Conservation (phyloP, 176 grass and related monocot species). For the Thalia dealbata region DNA sequence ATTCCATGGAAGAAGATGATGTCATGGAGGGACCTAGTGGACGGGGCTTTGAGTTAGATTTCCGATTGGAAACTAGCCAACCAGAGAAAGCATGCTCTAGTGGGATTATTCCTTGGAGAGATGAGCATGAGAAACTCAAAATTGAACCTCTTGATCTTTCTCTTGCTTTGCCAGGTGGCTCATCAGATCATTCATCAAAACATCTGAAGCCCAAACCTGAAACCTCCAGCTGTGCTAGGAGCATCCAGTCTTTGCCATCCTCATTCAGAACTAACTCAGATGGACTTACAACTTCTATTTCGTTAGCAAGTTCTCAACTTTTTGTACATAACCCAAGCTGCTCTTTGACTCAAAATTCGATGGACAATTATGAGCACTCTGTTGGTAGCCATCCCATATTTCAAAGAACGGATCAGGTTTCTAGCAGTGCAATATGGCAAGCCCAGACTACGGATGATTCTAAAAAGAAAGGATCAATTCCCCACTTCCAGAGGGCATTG, state of each 20-base stretch:
- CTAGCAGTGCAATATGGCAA: slow-evolving; percentile 39
- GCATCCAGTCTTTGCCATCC: slow-evolving; percentile 38
- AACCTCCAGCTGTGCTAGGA: slow-evolving; percentile 24
- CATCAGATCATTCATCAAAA: slow-evolving; percentile 35
- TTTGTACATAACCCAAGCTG: slow-evolving; percentile 66
- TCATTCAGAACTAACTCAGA: slow-evolving; percentile 45
- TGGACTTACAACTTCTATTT: slow-evolving; percentile 43
- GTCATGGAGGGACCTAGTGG: slow-evolving; percentile 21
- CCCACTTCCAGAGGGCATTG: slow-evolving; percentile 36
- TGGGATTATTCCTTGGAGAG: slow-evolving; percentile 24
- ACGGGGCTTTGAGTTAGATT: slow-evolving; percentile 45
- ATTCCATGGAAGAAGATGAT: slow-evolving; percentile 11
- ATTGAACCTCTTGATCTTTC: slow-evolving; percentile 72
- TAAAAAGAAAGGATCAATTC: slow-evolving; percentile 32
- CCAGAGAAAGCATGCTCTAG: slow-evolving; percentile 20
- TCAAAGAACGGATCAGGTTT: slow-evolving; percentile 40
- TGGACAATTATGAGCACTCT: slow-evolving; percentile 61
- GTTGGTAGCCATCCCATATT: slow-evolving; percentile 63
- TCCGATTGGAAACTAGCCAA: slow-evolving; percentile 29
- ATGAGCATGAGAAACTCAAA: slow-evolving; percentile 34
- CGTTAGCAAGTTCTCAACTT: slow-evolving; percentile 42
- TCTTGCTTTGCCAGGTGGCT: slow-evolving; percentile 58
- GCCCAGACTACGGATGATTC: slow-evolving; percentile 36
- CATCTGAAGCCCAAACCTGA: slow-evolving; percentile 25
- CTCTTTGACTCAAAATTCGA: slow-evolving; percentile 56